Evolutionary conservation across 805 yeast genomes (phyloP).

Genomic region (Lipomyces mesembrius): DNA sequence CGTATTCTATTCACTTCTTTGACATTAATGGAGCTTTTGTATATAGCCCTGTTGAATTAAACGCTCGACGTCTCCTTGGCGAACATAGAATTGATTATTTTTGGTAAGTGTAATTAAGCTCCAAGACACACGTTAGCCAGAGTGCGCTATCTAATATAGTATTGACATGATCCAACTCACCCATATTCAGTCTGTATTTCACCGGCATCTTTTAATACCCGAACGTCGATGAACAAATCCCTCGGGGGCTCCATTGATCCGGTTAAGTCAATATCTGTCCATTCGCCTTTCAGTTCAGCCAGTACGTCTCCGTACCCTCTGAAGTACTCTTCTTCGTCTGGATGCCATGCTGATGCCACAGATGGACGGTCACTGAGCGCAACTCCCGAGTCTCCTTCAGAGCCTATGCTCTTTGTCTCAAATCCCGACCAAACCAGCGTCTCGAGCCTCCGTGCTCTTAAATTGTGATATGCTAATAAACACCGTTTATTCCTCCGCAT

Average conservation of each 20-base stretch:
- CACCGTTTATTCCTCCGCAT: slow-evolving; percentile 91
- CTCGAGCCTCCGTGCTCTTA: slow-evolving; percentile 68
- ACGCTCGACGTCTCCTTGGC: slow-evolving; percentile 93
- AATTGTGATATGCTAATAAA: slow-evolving; percentile 77
- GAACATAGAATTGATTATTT: slow-evolving; percentile 90
- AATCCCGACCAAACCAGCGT: slow-evolving; percentile 40
- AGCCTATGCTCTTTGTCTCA: slow-evolving; percentile 39
- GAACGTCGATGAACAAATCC: slow-evolving; percentile 89
- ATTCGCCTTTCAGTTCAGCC: slow-evolving; percentile 74
- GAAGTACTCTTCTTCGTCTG: slow-evolving; percentile 78
- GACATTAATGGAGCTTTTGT: slow-evolving; percentile 48
- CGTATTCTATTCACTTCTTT: background rate
- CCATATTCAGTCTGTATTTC: slow-evolving; percentile 98
- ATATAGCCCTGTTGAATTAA: slow-evolving; percentile 92
- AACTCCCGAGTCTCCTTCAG: slow-evolving; percentile 49
- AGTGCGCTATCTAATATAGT: slow-evolving; percentile 4
- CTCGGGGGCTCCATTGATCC: slow-evolving; percentile 91
- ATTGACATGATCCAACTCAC: slow-evolving; percentile 30
- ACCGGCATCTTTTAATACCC: slow-evolving; percentile 93
- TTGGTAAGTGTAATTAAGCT: slow-evolving; percentile 83
- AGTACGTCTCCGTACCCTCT: slow-evolving; percentile 71
- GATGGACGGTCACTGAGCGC: slow-evolving; percentile 38
- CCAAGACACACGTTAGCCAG: slow-evolving; percentile 34
- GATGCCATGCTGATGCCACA: slow-evolving; percentile 53
- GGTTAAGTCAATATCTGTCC: slow-evolving; percentile 81